These are phyloP conservation scores for Hypoxylon lienhwacheense DNA, from an alignment of 495 filamentous ascomycete species.

Conservation along the genomic window DNA sequence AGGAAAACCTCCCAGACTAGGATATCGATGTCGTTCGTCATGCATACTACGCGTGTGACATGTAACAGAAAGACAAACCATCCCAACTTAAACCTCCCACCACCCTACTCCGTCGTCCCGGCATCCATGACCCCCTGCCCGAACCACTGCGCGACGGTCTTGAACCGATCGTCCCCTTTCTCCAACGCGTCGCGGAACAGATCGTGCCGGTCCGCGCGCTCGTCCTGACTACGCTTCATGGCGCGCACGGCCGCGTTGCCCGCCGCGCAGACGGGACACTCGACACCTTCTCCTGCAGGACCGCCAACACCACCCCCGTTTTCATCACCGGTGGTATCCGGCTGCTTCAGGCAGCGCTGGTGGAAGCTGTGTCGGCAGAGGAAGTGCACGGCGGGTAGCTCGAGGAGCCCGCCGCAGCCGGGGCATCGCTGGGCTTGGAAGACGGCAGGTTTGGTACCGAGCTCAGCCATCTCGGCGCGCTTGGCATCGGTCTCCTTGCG, in stretches of 20 bases:
- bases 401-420: constrained; percentile 71
- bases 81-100: not conserved
- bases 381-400: constrained; percentile 91
- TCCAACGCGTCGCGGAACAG: constrained; percentile 80
- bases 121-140: constrained; percentile 83
- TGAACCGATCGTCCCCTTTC: constrained; percentile 81
- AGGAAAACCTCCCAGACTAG: constrained; percentile 1
- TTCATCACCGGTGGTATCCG: constrained; percentile 51
- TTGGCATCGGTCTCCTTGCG: constrained; percentile 82
- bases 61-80: constrained; percentile 1
- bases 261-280: constrained; percentile 81
- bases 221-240: constrained; percentile 82
- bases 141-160: constrained; percentile 90
- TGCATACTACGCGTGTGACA: too few species aligned
- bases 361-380: constrained; percentile 97
- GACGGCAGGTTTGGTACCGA: constrained; percentile 77
- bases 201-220: constrained; percentile 86
- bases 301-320: not conserved
- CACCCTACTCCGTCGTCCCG: constrained; percentile 39
- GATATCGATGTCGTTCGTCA: too few species aligned
- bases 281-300: too few species aligned
- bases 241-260: constrained; percentile 85
- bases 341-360: constrained; percentile 70
- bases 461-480: constrained; percentile 71
- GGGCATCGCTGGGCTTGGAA: constrained; percentile 89